Base-by-base conservation (phyloP, 352 stramenopile genomes). In the Pythium aquatile region DNA sequence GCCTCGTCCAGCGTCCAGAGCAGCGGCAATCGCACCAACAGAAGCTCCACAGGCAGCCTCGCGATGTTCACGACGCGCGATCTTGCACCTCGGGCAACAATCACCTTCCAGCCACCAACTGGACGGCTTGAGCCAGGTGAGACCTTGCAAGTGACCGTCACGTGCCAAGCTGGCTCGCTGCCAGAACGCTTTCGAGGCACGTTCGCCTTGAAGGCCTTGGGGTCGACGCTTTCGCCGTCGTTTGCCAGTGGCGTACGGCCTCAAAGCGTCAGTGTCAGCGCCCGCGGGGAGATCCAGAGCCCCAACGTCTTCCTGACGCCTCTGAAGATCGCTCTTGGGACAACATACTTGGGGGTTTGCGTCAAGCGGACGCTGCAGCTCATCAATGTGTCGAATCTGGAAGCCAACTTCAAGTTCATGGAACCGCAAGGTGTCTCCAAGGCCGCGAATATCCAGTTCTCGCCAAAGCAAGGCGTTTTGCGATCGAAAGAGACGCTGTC, bases 331-430 rank as follows among this genome's bases (percentile, higher is more conserved):
- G 26, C 71, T 1, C 58, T 92, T 0, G 83, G 83, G 26, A 83
- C 83, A 5, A 91, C 80, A 7, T 94, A 91, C 62, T 61, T 92
- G 40, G 78, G 79, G 5, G 80, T 91, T 20, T 55, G 70, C 7
- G 76, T 88, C 16, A 73, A 68, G 1, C 63, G 76, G 13, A 79
- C 66, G 0, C 33, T 92, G 47, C 48, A 83, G 29, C 75, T 94
- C n/a, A 63, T 91, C 16, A 94, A 94, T 40, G 74, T 91, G 5
- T 94, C 85, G 26, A 94, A 93, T 52, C 76, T 93, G 24, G 79
- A 87, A 32, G 79, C 83, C 17, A 63, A 61, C 1, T 94, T 93
- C 70, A 90, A 91, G 64, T 91, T 91, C 49, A 69, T 81, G 13
- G 83, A 91, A 54, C 83, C 82, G 1, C 73, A 91, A 32, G 79